Evolutionary conservation across 345 rosid genomes (phyloP), one percentile per base, ranked within the genome.

Genomic region (Linum usitatissimum): DNA sequence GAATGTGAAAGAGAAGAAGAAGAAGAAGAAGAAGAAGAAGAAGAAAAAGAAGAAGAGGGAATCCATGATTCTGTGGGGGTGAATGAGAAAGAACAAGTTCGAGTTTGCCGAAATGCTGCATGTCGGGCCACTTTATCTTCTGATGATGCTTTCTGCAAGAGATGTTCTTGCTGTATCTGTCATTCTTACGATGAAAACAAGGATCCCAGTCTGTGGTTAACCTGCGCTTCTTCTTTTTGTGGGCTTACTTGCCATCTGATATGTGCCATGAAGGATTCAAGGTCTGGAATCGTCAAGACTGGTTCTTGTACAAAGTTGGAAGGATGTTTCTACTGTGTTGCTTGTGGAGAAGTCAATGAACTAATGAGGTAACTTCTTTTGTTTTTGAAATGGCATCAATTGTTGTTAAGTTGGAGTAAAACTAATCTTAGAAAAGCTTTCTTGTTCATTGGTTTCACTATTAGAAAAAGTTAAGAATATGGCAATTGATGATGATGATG

Each of bases 161-260:
- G 96, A 75, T 88, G 96, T 73, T 80, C 96, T 18, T 88, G 96
- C 69, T 84, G 90, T 77, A 84, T 86, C 38, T 88, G 96, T 72
- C 87, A 70, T 51, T 78, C 56, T 40, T 86, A 79, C 40, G 96
- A 88, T 75, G 87, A 86, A 65, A 88, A 88, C 74, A 88, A 88
- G 78, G 96, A 88, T 75, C 93, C 90, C 65, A 86, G 88, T 76
- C 78, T 86, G 30, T 86, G 93, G 96, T 59, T 88, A 62, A 86
- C 88, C 42, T 88, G 96, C 56, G 77, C 81, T 63, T 7, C 38
- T 63, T 79, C 83, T 36, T 80, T 79, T 38, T 88, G 96, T 68
- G 91, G 93, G 59, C 70, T 78, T 63, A 83, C 93, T 1, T 86
- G 87, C 74, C 96, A 86, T 80, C 80, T 86, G 53, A 76, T 78